phyloP scores from a whole-genome alignment of 345 rosid species.

The Clarkia xantiana region DNA sequence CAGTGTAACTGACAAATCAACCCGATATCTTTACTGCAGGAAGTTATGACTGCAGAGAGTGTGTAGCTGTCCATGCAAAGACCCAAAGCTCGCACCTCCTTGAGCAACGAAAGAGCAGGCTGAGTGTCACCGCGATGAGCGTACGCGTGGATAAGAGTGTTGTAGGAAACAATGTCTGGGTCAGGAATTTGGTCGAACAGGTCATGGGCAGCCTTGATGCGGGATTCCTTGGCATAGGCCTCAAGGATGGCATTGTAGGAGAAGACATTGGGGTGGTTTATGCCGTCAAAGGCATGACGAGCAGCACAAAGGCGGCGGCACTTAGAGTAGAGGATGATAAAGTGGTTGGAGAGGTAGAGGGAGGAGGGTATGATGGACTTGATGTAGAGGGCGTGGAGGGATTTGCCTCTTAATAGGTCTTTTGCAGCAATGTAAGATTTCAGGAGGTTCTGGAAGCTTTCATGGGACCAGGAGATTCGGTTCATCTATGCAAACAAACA shows the following conservation, averaged over 20 bases:
- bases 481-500: slow-evolving; percentile 22
- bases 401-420: slow-evolving; percentile 47
- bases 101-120: slow-evolving; percentile 34
- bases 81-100: slow-evolving; percentile 36
- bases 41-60: slow-evolving; percentile 55
- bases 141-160: slow-evolving; percentile 61
- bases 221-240: slow-evolving; percentile 35
- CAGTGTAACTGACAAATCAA: slow-evolving; percentile 57
- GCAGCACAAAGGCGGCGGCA: slow-evolving; percentile 47
- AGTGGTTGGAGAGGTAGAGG: slow-evolving; percentile 77
- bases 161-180: slow-evolving; percentile 64
- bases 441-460: slow-evolving; percentile 36
- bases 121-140: slow-evolving; percentile 42
- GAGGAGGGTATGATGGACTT: slow-evolving; percentile 53
- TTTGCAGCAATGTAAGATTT: slow-evolving; percentile 34
- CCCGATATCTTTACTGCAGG: slow-evolving; percentile 27
- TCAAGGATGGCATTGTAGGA: slow-evolving; percentile 58
- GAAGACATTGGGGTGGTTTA: slow-evolving; percentile 49
- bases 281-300: slow-evolving; percentile 28
- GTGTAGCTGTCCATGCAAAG: slow-evolving; percentile 65
- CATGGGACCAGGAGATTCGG: slow-evolving; percentile 33
- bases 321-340: slow-evolving; percentile 77
- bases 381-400: slow-evolving; percentile 58
- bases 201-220: slow-evolving; percentile 28
- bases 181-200: slow-evolving; percentile 76